A percentile compares a stretch with the other conserved stretches of the same genome.
Conservation (phyloP, 2,329 filamentous ascomycete species). For the Endocalyx cinctus region DNA sequence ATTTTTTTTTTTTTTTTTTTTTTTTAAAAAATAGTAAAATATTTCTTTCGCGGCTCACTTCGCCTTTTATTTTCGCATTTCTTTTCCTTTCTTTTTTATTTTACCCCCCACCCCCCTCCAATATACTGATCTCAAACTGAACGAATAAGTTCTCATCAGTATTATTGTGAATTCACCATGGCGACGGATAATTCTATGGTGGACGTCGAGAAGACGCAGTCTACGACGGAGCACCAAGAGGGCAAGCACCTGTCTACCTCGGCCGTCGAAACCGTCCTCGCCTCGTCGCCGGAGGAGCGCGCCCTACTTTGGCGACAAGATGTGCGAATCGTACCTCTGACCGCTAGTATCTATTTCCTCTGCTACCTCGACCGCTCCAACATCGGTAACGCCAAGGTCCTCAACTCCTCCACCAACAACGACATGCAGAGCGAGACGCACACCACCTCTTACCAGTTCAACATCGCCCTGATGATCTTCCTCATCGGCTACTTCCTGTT, state of each 20-base stretch:
- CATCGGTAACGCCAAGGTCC: conserved; percentile 39
- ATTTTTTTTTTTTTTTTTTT: no score
- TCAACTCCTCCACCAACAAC: conserved; percentile 31
- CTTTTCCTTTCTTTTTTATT: no score
- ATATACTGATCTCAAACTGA: no score
- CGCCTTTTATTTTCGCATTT: no score
- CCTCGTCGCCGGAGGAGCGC: conserved; percentile 14
- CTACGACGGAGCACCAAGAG: conserved; percentile 16
- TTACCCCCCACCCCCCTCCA: no score
- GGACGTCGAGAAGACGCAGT: conserved; percentile 22
- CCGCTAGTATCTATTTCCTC: conserved; percentile 49
- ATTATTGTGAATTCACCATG: no score
- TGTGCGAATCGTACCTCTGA: conserved; percentile 48
- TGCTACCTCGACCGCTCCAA: conserved; percentile 55
- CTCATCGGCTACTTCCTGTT: conserved; percentile 39
- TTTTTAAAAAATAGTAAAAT: no score
- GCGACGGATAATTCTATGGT: conserved; percentile 10
- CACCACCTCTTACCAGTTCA: conserved; percentile 27
- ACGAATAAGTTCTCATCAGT: no score
- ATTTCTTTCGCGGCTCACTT: no score
- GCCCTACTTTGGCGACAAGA: conserved; percentile 40
- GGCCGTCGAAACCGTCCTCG: conserved; percentile 4
- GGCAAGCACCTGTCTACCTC: conserved; percentile 9
- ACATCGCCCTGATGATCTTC: conserved; percentile 34
- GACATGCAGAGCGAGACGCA: conserved; percentile 30